These are phyloP conservation scores for Aspergillus clavatus DNA, from an alignment of 2,329 filamentous ascomycete genomes.

Conservation along the genomic window DNA sequence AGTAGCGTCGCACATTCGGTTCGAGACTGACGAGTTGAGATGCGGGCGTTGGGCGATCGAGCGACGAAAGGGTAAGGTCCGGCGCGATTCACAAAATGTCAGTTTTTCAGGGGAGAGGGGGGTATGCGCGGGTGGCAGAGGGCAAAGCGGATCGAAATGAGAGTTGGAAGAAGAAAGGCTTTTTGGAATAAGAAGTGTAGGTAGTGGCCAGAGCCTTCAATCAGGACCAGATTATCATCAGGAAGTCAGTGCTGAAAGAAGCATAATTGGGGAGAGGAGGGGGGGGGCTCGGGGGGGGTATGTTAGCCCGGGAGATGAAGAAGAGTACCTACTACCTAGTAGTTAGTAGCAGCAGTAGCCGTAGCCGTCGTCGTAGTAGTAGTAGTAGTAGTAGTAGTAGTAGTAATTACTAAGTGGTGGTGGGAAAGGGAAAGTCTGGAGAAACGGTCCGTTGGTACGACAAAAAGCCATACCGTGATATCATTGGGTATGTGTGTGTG, in stretches of 20 bases:
- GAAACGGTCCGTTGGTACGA: slow-evolving; percentile 13
- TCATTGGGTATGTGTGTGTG: slow-evolving; percentile 27
- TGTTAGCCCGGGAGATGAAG: slow-evolving; percentile 12
- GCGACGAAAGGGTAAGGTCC: slow-evolving; percentile 15
- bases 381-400: no score
- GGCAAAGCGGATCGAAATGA: no score
- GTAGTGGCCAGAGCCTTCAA: slow-evolving; percentile 18
- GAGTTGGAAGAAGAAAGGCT: no score
- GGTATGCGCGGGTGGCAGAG: slow-evolving; percentile 7
- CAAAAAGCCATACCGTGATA: slow-evolving; percentile 23
- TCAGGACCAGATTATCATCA: slow-evolving; percentile 12
- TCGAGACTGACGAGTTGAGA: slow-evolving; percentile 19
- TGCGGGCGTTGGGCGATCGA: slow-evolving; percentile 10
- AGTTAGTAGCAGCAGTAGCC: no score
- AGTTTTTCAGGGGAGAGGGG: slow-evolving; percentile 14
- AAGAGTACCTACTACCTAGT: no score
- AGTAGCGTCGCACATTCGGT: slow-evolving; percentile 35
- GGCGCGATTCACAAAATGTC: slow-evolving; percentile 18
- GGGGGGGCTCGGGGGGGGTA: not conserved
- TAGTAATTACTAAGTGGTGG: no score
- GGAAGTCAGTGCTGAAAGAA: slow-evolving; percentile 15
- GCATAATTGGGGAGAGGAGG: slow-evolving; percentile 8
- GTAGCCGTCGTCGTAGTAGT: no score
- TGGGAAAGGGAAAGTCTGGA: slow-evolving; percentile 13
- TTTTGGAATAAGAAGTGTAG: slow-evolving; percentile 14